Conservation (phyloP, 2,329 filamentous ascomycete species). For the Tolypocladium endophyticum region DNA sequence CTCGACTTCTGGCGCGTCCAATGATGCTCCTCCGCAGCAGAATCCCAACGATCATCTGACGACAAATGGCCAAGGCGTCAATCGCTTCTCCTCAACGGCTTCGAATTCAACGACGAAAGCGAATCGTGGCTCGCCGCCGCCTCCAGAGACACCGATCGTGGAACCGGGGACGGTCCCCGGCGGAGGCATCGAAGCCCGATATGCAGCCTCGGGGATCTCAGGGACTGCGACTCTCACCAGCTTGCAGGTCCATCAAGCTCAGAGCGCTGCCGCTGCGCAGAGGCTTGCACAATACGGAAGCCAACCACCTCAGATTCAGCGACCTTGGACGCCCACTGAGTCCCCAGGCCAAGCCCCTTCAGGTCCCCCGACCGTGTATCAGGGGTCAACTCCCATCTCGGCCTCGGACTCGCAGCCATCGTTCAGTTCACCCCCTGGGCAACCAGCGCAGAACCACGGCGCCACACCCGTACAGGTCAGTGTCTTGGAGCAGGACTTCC, state of each 20-base stretch:
- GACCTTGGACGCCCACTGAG: constrained; percentile 95
- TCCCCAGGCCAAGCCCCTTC: constrained; percentile 76
- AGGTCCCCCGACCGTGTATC: constrained; percentile 84
- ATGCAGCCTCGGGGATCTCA: constrained; percentile 83
- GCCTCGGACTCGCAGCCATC: constrained; percentile 32
- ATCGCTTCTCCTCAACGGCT: constrained; percentile 66
- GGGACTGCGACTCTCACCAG: constrained; percentile 74
- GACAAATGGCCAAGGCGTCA: constrained; percentile 40
- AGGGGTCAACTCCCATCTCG: constrained; percentile 65
- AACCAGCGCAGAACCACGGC: constrained; percentile 17
- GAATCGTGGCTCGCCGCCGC: constrained; percentile 84
- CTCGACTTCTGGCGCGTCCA: constrained; percentile 19
- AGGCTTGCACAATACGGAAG: constrained; percentile 66
- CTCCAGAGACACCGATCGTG: constrained; percentile 81
- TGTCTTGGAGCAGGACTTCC: constrained; percentile 77
- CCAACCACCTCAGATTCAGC: constrained; percentile 21
- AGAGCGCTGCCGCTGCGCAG: constrained; percentile 75
- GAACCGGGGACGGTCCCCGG: constrained; percentile 60
- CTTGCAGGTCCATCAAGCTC: constrained; percentile 46
- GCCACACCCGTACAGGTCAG: constrained; percentile 44
- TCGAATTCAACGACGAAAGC: constrained; percentile 90
- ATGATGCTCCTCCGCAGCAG: constrained; percentile 16
- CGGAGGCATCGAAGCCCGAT: constrained; percentile 81
- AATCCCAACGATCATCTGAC: constrained; percentile 11
- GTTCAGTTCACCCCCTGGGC: constrained; percentile 32